phyloP scores from a whole-genome alignment of 352 stramenopile species.

The Salisapilia sapeloensis region DNA sequence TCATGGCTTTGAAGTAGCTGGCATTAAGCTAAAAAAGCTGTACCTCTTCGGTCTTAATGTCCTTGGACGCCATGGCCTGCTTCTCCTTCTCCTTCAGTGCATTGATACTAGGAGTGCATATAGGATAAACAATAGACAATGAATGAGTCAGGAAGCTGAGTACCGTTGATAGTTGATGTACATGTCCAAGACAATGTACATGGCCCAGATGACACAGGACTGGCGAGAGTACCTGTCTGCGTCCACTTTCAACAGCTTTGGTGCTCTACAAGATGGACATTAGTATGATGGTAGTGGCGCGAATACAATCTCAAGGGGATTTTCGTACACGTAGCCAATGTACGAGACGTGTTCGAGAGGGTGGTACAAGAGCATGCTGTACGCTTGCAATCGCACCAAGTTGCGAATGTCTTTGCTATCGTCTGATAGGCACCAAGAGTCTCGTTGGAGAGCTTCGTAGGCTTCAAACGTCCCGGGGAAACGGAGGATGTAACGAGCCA shows the following conservation, averaged over 20 bases:
- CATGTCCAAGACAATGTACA: slow-evolving; percentile 63
- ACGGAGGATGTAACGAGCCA: slow-evolving; percentile 63
- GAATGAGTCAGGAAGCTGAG: slow-evolving; percentile 1
- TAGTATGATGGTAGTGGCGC: too few species aligned
- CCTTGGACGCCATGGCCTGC: slow-evolving; percentile 22
- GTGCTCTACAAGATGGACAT: slow-evolving; percentile 25
- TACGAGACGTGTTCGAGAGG: slow-evolving; percentile 75
- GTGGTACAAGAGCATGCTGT: slow-evolving; percentile 77
- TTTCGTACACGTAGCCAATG: slow-evolving; percentile 58
- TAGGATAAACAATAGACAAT: background rate
- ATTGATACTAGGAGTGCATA: slow-evolving; percentile 33
- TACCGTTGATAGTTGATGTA: slow-evolving; percentile 64
- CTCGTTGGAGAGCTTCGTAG: slow-evolving; percentile 56
- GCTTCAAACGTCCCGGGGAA: slow-evolving; percentile 61
- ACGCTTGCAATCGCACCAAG: slow-evolving; percentile 44
- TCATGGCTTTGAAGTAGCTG: too few species aligned
- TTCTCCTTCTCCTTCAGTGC: slow-evolving; percentile 41
- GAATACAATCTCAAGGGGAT: background rate
- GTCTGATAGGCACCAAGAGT: slow-evolving; percentile 59
- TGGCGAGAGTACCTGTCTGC: slow-evolving; percentile 43
- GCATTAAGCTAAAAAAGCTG: background rate
- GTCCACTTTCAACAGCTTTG: slow-evolving; percentile 60
- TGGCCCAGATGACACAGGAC: slow-evolving; percentile 52
- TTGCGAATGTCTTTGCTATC: slow-evolving; percentile 38
- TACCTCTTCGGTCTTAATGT: slow-evolving; percentile 41